Base-by-base conservation (phyloP, 1,284 basidiomycete genomes). In the Cystobasidium pallidum region DNA sequence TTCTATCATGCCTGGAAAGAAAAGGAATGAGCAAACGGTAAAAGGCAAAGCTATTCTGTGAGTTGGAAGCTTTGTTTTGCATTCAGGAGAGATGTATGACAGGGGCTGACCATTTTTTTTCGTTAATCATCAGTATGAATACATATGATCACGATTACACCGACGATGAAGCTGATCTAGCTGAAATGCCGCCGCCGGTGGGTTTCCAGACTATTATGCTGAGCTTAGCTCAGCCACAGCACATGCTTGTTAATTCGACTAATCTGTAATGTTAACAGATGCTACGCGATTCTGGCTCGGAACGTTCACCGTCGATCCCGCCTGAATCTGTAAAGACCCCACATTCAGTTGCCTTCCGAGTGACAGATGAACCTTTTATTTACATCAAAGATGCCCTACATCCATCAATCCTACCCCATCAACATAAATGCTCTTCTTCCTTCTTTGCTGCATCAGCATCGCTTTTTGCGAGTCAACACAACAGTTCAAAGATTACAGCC, bases 201-300 rank as follows among this genome's bases (percentile, higher is more conserved):
- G 11, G 43, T 59, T 21, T 28, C 43, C 17, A 7, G n/a, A n/a
- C n/a, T n/a, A n/a, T n/a, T n/a, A n/a, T n/a, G n/a, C n/a, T n/a
- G n/a, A n/a, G n/a, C n/a, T n/a, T n/a, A n/a, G n/a, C n/a, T n/a
- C n/a, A n/a, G n/a, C n/a, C n/a, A n/a, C n/a, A n/a, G n/a, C n/a
- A n/a, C n/a, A n/a, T n/a, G n/a, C n/a, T n/a, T n/a, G n/a, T n/a
- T n/a, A n/a, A n/a, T n/a, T n/a, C n/a, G n/a, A n/a, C n/a, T n/a
- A n/a, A n/a, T n/a, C n/a, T 28, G 21, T 51, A 13, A 1, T 19
- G 3, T 32, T n/a, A 21, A 10, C 45, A 64, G 62, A 64, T 64
- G 62, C 62, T 64, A 19, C 45, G 36, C n/a, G 62, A 64, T 41
- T 64, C 62, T 49, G 62, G 62, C 30, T 64, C 62, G 13, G 62